Evolutionary conservation across 805 yeast genomes (phyloP), one percentile per base, ranked within the genome.

Genomic region (Yamadazyma akitaensis): DNA sequence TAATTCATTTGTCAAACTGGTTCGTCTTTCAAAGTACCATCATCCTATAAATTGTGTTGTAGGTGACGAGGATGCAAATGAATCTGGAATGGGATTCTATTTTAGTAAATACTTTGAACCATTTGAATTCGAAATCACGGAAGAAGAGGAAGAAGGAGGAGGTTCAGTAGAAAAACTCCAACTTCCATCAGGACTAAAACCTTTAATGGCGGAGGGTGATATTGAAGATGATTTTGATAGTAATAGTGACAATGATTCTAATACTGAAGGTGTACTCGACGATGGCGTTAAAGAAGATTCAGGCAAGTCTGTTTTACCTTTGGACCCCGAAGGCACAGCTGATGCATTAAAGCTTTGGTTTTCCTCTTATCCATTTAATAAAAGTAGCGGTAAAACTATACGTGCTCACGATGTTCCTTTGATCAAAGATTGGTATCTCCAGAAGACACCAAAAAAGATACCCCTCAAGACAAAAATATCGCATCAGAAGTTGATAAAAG

Each of bases 401-500:
- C 75, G 97, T 53, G 92, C 98, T 1, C 87, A 94, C 60, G 98
- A 94, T 65, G 96, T 91, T 13, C 82, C 97, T 0, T 64, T 94
- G 2, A 72, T 87, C 6, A 94, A 94, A 62, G 70, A 75, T 21
- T 89, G 96, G 96, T 91, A 87, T 59, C 65, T 80, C 37, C 84
- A 85, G 45, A 82, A 80, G 47, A 84, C 91, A 1, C 75, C 81
- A 14, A 70, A 76, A 8, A 75, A 73, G 5, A 73, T 77, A 46
- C 90, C 91, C 0, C 77, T 82, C 8, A 94, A 94, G 60, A 89
- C 88, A 0, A 77, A 91, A 36, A 80, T 90, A 1, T 91, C 98
- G 0, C 85, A 91, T 60, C 98, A 94, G 61, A 88, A 89, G 61
- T 71, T 94, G n/a, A 65, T 95, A 45, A 94, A 94, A 60, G 73